Percentiles rank a stretch among this genome's conserved stretches.
phyloP scores from a whole-genome alignment of 768 basidiomycete species.

The Sarcomyxa edulis region DNA sequence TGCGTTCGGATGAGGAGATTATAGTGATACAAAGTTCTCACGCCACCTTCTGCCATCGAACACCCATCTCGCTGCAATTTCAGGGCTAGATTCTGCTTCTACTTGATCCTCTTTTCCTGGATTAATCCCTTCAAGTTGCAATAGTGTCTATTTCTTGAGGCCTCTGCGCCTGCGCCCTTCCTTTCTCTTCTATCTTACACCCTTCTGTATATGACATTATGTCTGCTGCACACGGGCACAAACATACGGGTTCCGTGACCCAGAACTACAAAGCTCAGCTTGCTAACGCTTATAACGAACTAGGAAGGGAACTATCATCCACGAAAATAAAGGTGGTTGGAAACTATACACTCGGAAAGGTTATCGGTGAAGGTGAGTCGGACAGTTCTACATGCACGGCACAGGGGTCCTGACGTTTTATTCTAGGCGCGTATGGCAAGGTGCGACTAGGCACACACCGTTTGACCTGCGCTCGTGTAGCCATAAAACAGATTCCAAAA shows the following conservation, averaged over 20 bases:
- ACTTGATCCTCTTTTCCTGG: too few relatives aligned
- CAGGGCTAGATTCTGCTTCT: too few relatives aligned
- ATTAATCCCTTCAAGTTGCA: too few relatives aligned
- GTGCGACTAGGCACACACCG: slow-evolving; percentile 94
- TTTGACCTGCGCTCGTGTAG: slow-evolving; percentile 85
- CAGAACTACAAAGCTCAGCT: slow-evolving; percentile 87
- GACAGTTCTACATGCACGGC: background rate
- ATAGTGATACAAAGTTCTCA: too few relatives aligned
- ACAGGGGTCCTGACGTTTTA: background rate
- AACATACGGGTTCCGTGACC: slow-evolving; percentile 52
- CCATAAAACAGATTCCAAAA: slow-evolving; percentile 98
- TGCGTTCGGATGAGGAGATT: too few relatives aligned
- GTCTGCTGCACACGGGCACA: slow-evolving; percentile 51
- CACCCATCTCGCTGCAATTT: too few relatives aligned
- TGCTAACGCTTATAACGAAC: slow-evolving; percentile 93
- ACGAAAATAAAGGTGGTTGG: slow-evolving; percentile 88
- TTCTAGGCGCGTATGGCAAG: slow-evolving; percentile 87
- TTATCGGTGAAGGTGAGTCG: slow-evolving; percentile 91
- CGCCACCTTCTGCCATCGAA: too few relatives aligned
- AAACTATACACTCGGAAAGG: slow-evolving; percentile 89
- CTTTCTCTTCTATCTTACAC: slow-evolving; percentile 12
- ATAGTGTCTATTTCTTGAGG: too few relatives aligned
- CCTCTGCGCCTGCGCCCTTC: slow-evolving; percentile 2
- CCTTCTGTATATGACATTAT: slow-evolving; percentile 36
- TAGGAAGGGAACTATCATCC: slow-evolving; percentile 93